Conservation (phyloP, 1,284 basidiomycete genomes). For the Fomitopsis schrenkii region DNA sequence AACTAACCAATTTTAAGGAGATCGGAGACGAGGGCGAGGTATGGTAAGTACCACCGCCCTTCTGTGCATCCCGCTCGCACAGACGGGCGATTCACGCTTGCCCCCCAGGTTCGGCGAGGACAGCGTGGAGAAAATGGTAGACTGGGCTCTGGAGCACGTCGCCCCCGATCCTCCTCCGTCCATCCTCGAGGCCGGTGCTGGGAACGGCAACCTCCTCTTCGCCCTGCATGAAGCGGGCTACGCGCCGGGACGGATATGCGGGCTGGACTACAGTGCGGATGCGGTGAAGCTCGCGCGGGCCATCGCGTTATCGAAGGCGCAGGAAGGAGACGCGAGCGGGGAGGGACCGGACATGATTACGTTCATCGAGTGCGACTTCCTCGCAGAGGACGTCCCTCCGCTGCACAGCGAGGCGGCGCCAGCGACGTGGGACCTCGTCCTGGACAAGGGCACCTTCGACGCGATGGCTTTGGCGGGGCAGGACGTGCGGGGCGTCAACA, state of each 20-base stretch:
- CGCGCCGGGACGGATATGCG: conserved; percentile 47
- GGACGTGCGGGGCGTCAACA: conserved; percentile 48
- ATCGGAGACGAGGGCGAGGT: conserved; percentile 87
- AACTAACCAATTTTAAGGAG: conserved; percentile 75
- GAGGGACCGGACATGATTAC: conserved; percentile 32
- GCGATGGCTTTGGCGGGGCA: conserved; percentile 79
- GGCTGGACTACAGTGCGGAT: conserved; percentile 79
- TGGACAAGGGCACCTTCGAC: conserved; percentile 86
- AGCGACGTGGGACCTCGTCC: conserved; percentile 55
- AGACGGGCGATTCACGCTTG: background rate
- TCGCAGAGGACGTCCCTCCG: conserved; percentile 39
- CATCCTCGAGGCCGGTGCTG: conserved; percentile 76
- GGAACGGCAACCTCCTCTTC: conserved; percentile 84
- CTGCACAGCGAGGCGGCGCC: conserved; percentile 10
- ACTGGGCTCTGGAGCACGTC: conserved; percentile 54
- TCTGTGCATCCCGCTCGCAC: background rate
- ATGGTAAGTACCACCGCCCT: conserved; percentile 48
- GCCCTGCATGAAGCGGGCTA: conserved; percentile 70
- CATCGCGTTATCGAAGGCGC: conserved; percentile 44
- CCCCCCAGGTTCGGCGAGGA: conserved; percentile 77
- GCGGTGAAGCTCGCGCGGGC: conserved; percentile 60
- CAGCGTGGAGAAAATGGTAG: conserved; percentile 77
- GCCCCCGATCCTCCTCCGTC: conserved; percentile 43
- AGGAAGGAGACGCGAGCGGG: conserved; percentile 3
- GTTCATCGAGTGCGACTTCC: conserved; percentile 59